A percentile compares a stretch with the other conserved stretches of the same genome.
These are phyloP conservation scores for Calonectria ilicicola DNA, from an alignment of 2,329 filamentous ascomycete species.

Conservation along the genomic window DNA sequence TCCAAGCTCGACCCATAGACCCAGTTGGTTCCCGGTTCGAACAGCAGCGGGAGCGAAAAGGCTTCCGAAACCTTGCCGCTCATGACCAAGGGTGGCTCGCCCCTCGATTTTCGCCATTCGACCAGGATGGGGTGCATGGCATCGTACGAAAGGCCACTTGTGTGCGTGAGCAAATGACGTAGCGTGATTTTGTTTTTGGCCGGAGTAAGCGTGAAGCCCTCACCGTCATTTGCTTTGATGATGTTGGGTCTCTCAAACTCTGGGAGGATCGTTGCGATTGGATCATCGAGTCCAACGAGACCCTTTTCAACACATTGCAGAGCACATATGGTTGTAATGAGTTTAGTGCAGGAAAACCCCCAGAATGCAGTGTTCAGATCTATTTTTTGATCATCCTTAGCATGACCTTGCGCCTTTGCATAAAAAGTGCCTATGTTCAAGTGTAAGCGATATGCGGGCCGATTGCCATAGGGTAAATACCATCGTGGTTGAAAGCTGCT, in stretches of 20 bases:
- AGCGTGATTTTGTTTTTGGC: neutral
- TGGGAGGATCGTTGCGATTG: neutral
- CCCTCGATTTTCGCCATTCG: conserved; percentile 17
- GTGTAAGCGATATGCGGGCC: neutral
- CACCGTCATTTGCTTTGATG: neutral
- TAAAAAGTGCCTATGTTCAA: neutral
- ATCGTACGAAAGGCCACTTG: conserved; percentile 19
- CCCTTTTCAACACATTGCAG: conserved; percentile 16
- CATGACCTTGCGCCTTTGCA: neutral
- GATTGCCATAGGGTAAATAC: neutral
- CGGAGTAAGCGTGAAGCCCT: neutral
- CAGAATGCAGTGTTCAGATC: neutral
- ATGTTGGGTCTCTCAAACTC: conserved; percentile 2
- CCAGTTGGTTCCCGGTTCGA: conserved; percentile 18
- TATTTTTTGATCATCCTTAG: neutral
- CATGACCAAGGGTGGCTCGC: conserved; percentile 13
- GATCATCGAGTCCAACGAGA: conserved; percentile 12
- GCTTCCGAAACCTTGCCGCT: conserved; percentile 14
- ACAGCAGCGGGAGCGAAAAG: conserved; percentile 16
- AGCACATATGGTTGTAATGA: conserved; percentile 8
- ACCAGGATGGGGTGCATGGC: conserved; percentile 19
- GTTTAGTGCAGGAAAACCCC: conserved; percentile 18
- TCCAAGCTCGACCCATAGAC: conserved; percentile 15
- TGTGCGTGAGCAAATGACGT: conserved; percentile 18
- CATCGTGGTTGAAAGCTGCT: conserved; percentile 2